Conservation (phyloP, 768 basidiomycete genomes). For the Cyclocybe aegerita region DNA sequence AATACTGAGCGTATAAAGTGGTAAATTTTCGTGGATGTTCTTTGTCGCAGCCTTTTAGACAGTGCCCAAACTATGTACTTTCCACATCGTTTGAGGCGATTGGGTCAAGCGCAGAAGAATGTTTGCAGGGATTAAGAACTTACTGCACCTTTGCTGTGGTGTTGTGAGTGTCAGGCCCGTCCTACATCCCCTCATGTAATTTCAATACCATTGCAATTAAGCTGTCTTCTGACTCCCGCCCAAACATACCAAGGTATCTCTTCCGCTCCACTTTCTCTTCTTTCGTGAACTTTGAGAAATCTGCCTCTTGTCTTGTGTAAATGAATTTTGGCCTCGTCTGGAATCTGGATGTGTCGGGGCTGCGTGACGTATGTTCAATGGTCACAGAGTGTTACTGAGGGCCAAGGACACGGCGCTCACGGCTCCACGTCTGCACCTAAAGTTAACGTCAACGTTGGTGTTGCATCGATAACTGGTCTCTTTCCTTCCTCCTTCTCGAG, state of each 20-base stretch:
- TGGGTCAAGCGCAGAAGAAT: constrained; percentile 63
- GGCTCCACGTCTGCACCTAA: constrained; percentile 8
- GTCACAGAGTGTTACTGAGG: too few relatives aligned
- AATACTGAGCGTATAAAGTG: constrained; percentile 4
- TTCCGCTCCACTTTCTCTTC: too few relatives aligned
- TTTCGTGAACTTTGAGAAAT: neutral
- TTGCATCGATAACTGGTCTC: constrained; percentile 6
- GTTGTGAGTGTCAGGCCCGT: constrained; percentile 66
- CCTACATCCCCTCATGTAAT: constrained; percentile 43
- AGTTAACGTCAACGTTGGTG: neutral
- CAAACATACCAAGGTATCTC: neutral
- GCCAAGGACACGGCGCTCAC: too few relatives aligned
- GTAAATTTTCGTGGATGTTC: constrained; percentile 3
- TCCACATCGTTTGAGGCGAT: constrained; percentile 59
- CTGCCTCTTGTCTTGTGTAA: neutral
- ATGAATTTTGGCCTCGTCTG: too few relatives aligned
- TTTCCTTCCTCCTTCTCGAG: constrained; percentile 7
- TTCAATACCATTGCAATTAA: neutral
- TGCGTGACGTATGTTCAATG: too few relatives aligned
- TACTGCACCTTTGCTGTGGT: constrained; percentile 45
- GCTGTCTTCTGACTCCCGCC: neutral
- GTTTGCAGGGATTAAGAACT: constrained; percentile 60
- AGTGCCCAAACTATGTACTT: constrained; percentile 58
- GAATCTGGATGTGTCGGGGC: too few relatives aligned
- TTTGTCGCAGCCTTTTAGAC: constrained; percentile 65